A percentile compares a stretch with the other conserved stretches of the same genome.
phyloP scores from a whole-genome alignment of 2,329 filamentous ascomycete genomes.

The Colletotrichum filicis region DNA sequence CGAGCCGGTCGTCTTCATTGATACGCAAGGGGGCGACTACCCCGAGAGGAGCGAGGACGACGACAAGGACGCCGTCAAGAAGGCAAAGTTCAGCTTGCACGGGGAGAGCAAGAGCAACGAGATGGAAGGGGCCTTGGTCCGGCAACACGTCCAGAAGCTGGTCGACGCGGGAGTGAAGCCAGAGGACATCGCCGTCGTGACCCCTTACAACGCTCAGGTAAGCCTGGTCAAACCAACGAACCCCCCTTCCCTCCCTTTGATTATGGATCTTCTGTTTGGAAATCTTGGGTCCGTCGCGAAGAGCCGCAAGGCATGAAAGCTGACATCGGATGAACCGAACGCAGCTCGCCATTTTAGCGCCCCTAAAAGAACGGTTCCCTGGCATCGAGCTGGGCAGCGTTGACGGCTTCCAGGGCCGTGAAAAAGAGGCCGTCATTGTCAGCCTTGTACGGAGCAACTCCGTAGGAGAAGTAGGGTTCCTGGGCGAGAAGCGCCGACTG shows the following conservation, averaged over 20 bases:
- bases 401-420: conserved; percentile 95
- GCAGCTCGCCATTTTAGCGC: conserved; percentile 80
- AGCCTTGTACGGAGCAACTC: conserved; percentile 93
- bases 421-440: conserved; percentile 95
- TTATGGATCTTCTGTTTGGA: not conserved
- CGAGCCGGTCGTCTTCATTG: conserved; percentile 91
- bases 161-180: conserved; percentile 83
- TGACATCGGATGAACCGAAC: conserved; percentile 37
- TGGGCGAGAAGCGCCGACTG: conserved; percentile 89
- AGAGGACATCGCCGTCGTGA: conserved; percentile 91
- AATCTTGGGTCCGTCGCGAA: not conserved
- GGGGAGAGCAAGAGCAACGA: conserved; percentile 87
- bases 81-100: conserved; percentile 56
- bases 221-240: conserved; percentile 17
- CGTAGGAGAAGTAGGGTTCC: conserved; percentile 89
- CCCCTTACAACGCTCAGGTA: conserved; percentile 95
- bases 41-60: conserved; percentile 84
- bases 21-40: conserved; percentile 95
- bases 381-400: conserved; percentile 96
- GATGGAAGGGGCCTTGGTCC: conserved; percentile 86
- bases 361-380: conserved; percentile 83
- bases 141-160: conserved; percentile 79
- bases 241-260: not conserved
- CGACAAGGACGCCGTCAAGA: conserved; percentile 59
- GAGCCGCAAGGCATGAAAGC: conserved; percentile 24